Evolutionary conservation across 768 basidiomycete genomes (phyloP).

Genomic region (Cubamyces sp.): DNA sequence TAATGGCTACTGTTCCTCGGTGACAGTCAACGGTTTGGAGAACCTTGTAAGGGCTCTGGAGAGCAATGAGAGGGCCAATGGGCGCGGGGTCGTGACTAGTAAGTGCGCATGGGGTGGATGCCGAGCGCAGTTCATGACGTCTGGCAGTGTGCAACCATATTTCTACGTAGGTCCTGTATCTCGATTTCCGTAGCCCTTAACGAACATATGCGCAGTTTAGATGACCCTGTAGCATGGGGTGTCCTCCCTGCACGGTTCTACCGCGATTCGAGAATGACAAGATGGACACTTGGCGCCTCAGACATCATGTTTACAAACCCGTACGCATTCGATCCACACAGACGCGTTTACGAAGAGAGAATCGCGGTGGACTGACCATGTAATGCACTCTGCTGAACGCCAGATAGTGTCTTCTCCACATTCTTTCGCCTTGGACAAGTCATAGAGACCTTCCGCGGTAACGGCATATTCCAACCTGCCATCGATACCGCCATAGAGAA

Average conservation of each 20-base stretch:
- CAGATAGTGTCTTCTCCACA: constrained; percentile 68
- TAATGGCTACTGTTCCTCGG: constrained; percentile 62
- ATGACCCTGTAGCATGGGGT: constrained; percentile 90
- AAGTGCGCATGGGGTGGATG: constrained; percentile 29
- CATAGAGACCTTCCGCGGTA: constrained; percentile 90
- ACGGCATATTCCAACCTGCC: constrained; percentile 85
- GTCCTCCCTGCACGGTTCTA: constrained; percentile 70
- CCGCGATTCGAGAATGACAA: constrained; percentile 58
- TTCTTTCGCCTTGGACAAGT: constrained; percentile 93
- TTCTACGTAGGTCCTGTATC: constrained; percentile 67
- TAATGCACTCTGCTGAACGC: not conserved
- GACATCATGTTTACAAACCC: constrained; percentile 96
- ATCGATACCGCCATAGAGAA: constrained; percentile 82
- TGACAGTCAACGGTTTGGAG: constrained; percentile 73
- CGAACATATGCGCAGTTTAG: constrained; percentile 51
- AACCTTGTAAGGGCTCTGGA: constrained; percentile 66
- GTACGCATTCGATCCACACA: constrained; percentile 45
- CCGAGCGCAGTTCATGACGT: not conserved
- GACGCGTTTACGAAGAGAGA: not conserved
- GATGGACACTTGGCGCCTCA: constrained; percentile 92
- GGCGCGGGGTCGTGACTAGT: constrained; percentile 79
- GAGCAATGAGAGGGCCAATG: constrained; percentile 45
- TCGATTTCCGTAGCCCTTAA: not conserved
- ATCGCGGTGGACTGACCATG: not conserved
- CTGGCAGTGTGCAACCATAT: constrained; percentile 87